phyloP scores from a whole-genome alignment of 106 monocot species.

The Apostasia ramifera region DNA sequence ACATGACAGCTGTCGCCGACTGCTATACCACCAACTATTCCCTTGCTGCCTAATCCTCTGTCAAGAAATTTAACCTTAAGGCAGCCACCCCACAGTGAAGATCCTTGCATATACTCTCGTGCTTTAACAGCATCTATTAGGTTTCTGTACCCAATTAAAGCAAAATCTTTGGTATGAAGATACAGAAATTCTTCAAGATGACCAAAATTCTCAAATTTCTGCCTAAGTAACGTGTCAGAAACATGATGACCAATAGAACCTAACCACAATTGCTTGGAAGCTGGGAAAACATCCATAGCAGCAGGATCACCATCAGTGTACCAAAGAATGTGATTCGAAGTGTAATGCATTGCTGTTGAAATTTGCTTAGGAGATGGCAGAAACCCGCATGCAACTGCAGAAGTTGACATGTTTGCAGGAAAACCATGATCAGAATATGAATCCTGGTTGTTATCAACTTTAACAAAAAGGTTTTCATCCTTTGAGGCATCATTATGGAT shows the following conservation, averaged over 20 bases:
- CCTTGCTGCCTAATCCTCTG: constrained; percentile 59
- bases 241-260: constrained; percentile 61
- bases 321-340: constrained; percentile 39
- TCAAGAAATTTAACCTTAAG: constrained; percentile 81
- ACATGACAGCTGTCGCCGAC: constrained; percentile 80
- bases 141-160: constrained; percentile 68
- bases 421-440: constrained; percentile 9
- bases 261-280: constrained; percentile 78
- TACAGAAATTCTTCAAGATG: constrained; percentile 44
- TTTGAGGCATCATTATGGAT: constrained; percentile 14
- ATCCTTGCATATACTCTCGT: constrained; percentile 82
- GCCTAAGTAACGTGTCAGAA: constrained; percentile 50
- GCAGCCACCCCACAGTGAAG: constrained; percentile 56
- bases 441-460: constrained; percentile 11
- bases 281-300: constrained; percentile 66
- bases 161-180: constrained; percentile 61
- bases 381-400: constrained; percentile 7
- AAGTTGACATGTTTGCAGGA: constrained; percentile 12
- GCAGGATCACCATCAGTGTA: constrained; percentile 60
- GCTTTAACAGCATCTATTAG: constrained; percentile 88
- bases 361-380: constrained; percentile 31
- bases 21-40: constrained; percentile 44
- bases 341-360: constrained; percentile 11
- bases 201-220: constrained; percentile 87
- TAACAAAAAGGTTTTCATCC: neutral